Base-by-base conservation (phyloP, 2,329 filamentous ascomycete genomes). In the Diplodia scrobiculata region DNA sequence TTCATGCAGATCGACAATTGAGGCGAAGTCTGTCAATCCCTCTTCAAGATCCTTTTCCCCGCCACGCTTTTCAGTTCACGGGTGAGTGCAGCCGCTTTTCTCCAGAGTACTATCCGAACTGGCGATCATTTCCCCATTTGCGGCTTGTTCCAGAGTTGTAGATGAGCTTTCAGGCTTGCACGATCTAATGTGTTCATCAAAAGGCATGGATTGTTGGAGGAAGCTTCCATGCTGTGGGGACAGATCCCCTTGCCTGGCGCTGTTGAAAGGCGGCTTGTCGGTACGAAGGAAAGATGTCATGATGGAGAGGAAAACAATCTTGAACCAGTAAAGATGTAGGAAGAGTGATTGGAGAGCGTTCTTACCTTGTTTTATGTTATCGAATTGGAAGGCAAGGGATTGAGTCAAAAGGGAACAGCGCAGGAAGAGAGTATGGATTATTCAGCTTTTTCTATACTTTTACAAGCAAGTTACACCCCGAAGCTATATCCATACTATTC, bases 1-100 rank as follows among this genome's bases (percentile, higher is more conserved):
- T 60, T 60, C 36, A 60, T 60, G 55, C 55, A 60, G 19, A 47
- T 60, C 11, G 32, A 34, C 29, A 54, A 36, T 38, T 36, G n/a
- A 38, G 2, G 2, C 17, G 4, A 9, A n/a, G 1, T 11, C 17
- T 7, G 19, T 9, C 32, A 10, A 1, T 34, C 32, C 2, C 5
- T 34, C 32, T 34, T 32, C 29, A 9, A 1, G 4, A 6, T 32
- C 29, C 1, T 25, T 3, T 36, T 10, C 10, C 10, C 10, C 34
- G 34, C 29, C 1, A 9, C 0, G 1, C 0, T 36, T 11, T 11
- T 2, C 34, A 36, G 34, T 36, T 45, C n/a, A 45, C 5, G 41
- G 6, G 1, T 45, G 17, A 7, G 41, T 45, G 17, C 3, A 45
- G 17, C 41, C 7, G 7, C n/a, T n/a, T 13, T 19, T 10, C 0